A percentile compares a stretch with the other conserved stretches of the same genome.
These are phyloP conservation scores for Penicillium sp. DNA, from an alignment of 2,329 filamentous ascomycete genomes.

Conservation along the genomic window DNA sequence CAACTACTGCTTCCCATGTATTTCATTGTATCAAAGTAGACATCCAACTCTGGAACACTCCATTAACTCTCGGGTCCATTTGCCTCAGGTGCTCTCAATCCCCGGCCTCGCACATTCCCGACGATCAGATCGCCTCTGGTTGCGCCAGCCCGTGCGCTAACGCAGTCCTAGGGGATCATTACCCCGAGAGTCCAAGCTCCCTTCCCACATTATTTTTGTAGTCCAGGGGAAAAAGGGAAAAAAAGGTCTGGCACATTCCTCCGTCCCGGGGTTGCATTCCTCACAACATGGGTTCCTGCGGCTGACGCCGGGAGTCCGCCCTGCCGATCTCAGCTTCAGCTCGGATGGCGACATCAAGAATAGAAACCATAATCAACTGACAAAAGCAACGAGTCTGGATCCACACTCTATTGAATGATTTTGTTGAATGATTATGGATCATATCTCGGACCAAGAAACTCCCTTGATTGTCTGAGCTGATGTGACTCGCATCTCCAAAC, in stretches of 20 bases:
- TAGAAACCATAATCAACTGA: too few relatives aligned
- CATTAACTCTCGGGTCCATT: too few relatives aligned
- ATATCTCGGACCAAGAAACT: too few relatives aligned
- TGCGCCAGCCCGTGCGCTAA: conserved; percentile 17
- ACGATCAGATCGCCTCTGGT: conserved; percentile 21
- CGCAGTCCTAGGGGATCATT: conserved; percentile 17
- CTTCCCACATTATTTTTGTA: conserved; percentile 1
- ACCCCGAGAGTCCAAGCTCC: conserved; percentile 10
- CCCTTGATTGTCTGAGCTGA: too few relatives aligned
- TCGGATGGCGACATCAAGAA: too few relatives aligned
- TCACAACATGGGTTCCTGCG: conserved; percentile 16
- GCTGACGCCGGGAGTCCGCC: conserved; percentile 11
- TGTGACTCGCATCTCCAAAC: too few relatives aligned
- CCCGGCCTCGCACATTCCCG: conserved; percentile 1
- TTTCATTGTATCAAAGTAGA: too few relatives aligned
- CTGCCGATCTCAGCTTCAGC: conserved; percentile 2
- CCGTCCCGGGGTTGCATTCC: conserved; percentile 9
- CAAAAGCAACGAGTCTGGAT: too few relatives aligned
- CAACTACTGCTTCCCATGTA: too few relatives aligned
- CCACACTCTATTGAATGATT: too few relatives aligned
- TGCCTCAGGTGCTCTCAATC: neutral
- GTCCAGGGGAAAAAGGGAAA: conserved; percentile 10
- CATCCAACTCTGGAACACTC: conserved; percentile 3
- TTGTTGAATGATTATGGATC: too few relatives aligned
- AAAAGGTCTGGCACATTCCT: conserved; percentile 17